A percentile compares a stretch with the other conserved stretches of the same genome.
Evolutionary conservation across 2,329 filamentous ascomycete genomes (phyloP).

Genomic region (Colletotrichum viniferum): DNA sequence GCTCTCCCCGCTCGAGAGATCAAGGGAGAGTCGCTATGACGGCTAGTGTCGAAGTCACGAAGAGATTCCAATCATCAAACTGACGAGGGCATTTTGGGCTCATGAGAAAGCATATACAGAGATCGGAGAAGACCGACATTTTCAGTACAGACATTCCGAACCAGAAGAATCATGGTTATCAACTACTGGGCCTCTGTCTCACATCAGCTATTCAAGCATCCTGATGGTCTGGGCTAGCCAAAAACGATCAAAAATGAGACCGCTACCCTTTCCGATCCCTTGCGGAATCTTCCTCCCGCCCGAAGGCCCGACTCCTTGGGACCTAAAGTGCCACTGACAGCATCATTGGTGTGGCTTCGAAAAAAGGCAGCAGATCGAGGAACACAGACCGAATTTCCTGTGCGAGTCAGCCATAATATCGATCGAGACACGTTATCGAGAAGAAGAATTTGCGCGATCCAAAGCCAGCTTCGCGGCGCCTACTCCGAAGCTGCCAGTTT

Average conservation of each 20-base stretch:
- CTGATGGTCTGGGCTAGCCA: background rate
- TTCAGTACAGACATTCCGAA: background rate
- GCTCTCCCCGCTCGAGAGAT: background rate
- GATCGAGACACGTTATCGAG: background rate
- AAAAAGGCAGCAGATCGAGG: background rate
- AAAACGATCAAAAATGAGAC: background rate
- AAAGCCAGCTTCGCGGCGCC: background rate
- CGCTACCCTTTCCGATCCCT: background rate
- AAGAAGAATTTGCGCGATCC: background rate
- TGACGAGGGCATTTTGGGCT: background rate
- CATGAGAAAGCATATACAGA: background rate
- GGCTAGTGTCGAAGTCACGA: background rate
- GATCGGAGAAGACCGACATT: background rate
- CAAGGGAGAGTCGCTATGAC: background rate
- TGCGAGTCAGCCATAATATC: background rate
- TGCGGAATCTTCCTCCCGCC: background rate
- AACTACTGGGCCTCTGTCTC: background rate
- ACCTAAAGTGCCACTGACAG: background rate
- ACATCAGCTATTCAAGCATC: background rate
- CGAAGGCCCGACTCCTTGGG: background rate
- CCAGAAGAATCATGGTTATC: background rate
- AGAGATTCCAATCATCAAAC: background rate
- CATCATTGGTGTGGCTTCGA: background rate
- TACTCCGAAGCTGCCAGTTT: background rate
- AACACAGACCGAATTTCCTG: background rate